A percentile compares a stretch with the other conserved stretches of the same genome.
These are phyloP conservation scores for Colletotrichum gigasporum DNA, from an alignment of 2,329 filamentous ascomycete species.

Conservation along the genomic window DNA sequence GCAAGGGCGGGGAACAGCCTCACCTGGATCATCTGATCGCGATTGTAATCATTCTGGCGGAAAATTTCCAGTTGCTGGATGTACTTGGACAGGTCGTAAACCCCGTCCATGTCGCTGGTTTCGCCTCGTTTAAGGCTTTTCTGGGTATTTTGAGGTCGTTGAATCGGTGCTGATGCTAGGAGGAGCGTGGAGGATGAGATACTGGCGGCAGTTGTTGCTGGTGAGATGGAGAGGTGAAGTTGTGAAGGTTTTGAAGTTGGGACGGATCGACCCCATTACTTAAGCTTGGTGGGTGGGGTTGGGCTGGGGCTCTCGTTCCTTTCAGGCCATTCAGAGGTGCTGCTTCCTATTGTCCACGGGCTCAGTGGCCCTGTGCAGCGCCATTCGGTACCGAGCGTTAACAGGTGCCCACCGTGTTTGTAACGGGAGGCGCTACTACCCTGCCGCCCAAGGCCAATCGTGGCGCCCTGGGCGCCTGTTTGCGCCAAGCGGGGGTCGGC, in stretches of 20 bases:
- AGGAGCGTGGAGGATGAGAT: background rate
- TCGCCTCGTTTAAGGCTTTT: background rate
- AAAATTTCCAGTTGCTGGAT: conserved; percentile 22
- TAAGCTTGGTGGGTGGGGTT: conserved; percentile 6
- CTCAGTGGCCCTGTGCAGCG: background rate
- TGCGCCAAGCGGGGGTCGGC: background rate
- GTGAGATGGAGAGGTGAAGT: background rate
- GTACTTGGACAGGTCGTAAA: conserved; percentile 7
- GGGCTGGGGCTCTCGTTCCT: background rate
- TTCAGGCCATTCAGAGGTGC: conserved; percentile 9
- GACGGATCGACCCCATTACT: conserved; percentile 1
- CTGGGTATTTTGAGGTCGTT: no score
- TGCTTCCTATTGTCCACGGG: conserved; percentile 3
- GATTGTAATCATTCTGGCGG: conserved; percentile 19
- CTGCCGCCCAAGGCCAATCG: no score
- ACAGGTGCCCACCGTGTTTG: no score
- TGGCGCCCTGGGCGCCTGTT: background rate
- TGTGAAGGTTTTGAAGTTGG: conserved; percentile 5
- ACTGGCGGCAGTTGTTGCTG: background rate
- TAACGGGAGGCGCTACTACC: no score
- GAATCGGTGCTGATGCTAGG: no score
- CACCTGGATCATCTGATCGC: conserved; percentile 31
- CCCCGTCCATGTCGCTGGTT: conserved; percentile 8
- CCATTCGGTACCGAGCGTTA: no score
- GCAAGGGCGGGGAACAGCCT: background rate